A percentile compares a stretch with the other conserved stretches of the same genome.
Conservation (phyloP, 345 rosid genomes). For the Laguncularia racemosa region DNA sequence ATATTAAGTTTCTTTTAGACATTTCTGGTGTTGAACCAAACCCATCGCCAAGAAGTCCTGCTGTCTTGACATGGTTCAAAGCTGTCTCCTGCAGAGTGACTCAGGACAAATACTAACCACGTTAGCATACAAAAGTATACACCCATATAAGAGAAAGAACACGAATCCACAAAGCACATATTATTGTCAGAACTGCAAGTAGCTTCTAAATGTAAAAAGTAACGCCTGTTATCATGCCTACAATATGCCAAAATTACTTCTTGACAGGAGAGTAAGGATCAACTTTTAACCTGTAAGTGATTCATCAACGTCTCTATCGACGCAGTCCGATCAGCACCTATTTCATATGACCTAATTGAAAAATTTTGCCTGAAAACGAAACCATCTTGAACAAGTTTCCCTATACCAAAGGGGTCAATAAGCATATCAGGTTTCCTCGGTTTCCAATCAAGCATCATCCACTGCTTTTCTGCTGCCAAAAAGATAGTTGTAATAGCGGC, state of each 20-base stretch:
- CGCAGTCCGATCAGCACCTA: conserved; percentile 96
- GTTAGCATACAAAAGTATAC: no score
- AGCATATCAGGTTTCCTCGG: conserved; percentile 82
- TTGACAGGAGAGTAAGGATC: not conserved
- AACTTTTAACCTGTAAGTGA: conserved; percentile 68
- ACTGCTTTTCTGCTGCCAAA: conserved; percentile 98
- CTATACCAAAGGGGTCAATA: conserved; percentile 74
- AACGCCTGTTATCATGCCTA: not conserved
- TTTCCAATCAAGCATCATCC: conserved; percentile 99
- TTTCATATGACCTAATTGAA: conserved; percentile 92
- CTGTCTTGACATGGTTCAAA: conserved; percentile 78
- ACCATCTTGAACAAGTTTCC: conserved; percentile 90
- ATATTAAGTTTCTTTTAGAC: conserved; percentile 81
- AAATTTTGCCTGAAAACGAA: conserved; percentile 78
- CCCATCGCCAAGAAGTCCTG: conserved; percentile 86
- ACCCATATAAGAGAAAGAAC: no score
- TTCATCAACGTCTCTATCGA: conserved; percentile 97
- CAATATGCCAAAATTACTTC: not conserved
- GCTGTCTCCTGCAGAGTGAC: conserved; percentile 73
- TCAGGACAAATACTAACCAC: not conserved
- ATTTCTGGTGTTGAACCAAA: conserved; percentile 98
- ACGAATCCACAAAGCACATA: no score
- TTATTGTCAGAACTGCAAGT: no score
- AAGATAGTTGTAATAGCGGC: conserved; percentile 96
- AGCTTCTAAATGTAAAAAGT: not conserved